Base-by-base conservation (phyloP, 2,329 filamentous ascomycete genomes). In the Torrubiella hemipterigena region DNA sequence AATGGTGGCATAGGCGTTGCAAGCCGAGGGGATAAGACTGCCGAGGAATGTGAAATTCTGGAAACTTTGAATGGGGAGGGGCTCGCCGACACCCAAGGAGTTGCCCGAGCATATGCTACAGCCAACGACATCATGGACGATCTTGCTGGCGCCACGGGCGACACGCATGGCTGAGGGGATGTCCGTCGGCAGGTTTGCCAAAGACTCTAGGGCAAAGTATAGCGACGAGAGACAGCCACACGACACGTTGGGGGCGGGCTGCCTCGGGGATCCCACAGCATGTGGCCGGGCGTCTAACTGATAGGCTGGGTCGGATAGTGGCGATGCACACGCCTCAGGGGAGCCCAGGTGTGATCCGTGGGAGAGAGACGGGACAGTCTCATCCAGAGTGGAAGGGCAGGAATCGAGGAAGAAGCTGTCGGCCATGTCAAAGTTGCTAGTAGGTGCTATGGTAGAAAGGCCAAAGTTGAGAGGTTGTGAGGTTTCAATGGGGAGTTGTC, bases 21-120 rank as follows among this genome's bases (percentile, higher is more conserved):
- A 69, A 27, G 71, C 61, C 7, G 68, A 67, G 2, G 71, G 70
- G 4, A 77, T 53, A 18, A 77, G 58, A 3, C 70, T 64, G 6
- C 63, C 68, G 4, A 77, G 54, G 31, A 73, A 57, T 69, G 76
- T 75, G 30, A 67, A 56, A 43, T 63, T 74, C 45, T 77, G 73
- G 38, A 72, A 68, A 18, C 58, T 42, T 31, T 68, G 62, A 30
- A 73, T 59, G 15, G 61, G 55, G 2, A 58, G 53, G 1, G 52
- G 47, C 18, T 49, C 39, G 17, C 41, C 40, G 1, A 50, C 41
- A 6, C 62, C 54, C 7, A 56, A 33, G 11, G 24, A 10, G 20
- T 54, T 48, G 16, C 55, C 50, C 30, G 60, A 62, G 51, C 73
- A 77, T 12, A 49, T 40, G 2, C 54, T 45, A 43, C 73, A 77